A percentile compares a stretch with the other conserved stretches of the same genome.
Evolutionary conservation across 768 basidiomycete species (phyloP).

Genomic region (Suillus sp.): DNA sequence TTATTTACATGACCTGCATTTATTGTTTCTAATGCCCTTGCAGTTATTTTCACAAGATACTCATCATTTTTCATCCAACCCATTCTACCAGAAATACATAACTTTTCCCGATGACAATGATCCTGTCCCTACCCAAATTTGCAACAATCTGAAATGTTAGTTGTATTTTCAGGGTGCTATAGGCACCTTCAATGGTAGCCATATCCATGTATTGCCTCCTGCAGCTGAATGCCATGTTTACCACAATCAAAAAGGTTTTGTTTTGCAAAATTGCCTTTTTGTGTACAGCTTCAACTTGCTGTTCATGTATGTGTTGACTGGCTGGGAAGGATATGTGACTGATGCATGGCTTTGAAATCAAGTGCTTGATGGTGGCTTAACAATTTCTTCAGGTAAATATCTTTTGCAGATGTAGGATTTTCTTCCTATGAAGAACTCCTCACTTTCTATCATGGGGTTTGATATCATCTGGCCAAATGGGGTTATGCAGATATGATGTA

Average conservation of each 20-base stretch:
- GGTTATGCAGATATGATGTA: conserved; percentile 9
- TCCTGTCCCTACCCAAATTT: conserved; percentile 22
- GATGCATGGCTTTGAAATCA: conserved; percentile 15
- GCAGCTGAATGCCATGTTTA: background rate
- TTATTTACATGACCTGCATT: background rate
- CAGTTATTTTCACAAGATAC: conserved; percentile 26
- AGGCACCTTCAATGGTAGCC: conserved; percentile 33
- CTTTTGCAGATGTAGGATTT: conserved; percentile 27
- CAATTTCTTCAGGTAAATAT: conserved; percentile 34
- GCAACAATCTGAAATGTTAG: conserved; percentile 28
- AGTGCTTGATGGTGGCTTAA: conserved; percentile 26
- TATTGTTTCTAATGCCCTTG: background rate
- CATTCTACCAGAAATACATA: conserved; percentile 28
- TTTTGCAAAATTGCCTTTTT: conserved; percentile 21
- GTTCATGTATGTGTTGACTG: conserved; percentile 18
- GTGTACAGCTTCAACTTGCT: conserved; percentile 17
- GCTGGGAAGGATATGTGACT: conserved; percentile 23
- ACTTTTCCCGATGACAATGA: conserved; percentile 16
- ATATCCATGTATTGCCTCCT: conserved; percentile 9
- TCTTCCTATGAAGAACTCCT: conserved; percentile 27
- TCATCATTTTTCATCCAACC: conserved; percentile 24
- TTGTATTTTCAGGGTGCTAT: conserved; percentile 37
- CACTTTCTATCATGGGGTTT: conserved; percentile 38
- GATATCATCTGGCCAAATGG: conserved; percentile 42
- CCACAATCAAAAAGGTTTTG: conserved; percentile 20